Evolutionary conservation across 1,284 basidiomycete genomes (phyloP).

Genomic region (Stygiomarasmius scandens): DNA sequence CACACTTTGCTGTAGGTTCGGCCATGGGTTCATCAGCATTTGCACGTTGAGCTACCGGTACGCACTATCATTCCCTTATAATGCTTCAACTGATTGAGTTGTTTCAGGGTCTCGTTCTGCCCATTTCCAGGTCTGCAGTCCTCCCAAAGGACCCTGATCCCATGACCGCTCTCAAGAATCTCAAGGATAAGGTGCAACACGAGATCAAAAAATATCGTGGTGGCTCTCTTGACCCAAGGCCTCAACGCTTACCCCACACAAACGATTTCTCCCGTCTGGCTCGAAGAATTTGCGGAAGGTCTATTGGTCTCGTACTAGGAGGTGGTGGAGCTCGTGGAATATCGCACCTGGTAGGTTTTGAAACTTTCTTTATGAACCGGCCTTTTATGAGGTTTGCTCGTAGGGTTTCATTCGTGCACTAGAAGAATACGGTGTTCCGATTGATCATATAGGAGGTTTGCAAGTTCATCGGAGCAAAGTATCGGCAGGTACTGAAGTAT

Average conservation of each 20-base stretch:
- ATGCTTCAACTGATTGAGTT: conserved; percentile 3
- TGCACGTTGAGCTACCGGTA: conserved; percentile 87
- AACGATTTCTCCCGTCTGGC: conserved; percentile 95
- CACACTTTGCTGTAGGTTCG: conserved; percentile 63
- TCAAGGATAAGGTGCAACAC: conserved; percentile 90
- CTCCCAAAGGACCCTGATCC: conserved; percentile 84
- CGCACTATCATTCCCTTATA: conserved; percentile 24
- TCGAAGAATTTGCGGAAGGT: conserved; percentile 88
- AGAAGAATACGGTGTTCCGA: conserved; percentile 90
- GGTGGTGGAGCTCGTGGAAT: conserved; percentile 96
- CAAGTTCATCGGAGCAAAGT: not conserved
- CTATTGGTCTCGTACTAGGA: conserved; percentile 92
- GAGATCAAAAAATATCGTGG: conserved; percentile 88
- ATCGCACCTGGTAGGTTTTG: conserved; percentile 77
- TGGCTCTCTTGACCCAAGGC: conserved; percentile 64
- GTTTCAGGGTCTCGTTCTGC: conserved; percentile 60
- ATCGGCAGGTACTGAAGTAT: conserved; percentile 6
- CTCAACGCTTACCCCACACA: conserved; percentile 77
- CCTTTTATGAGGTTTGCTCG: not conserved
- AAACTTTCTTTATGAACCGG: conserved; percentile 9
- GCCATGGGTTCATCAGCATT: conserved; percentile 93
- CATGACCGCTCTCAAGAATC: conserved; percentile 85
- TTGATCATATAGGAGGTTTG: conserved; percentile 86
- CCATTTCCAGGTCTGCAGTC: conserved; percentile 61
- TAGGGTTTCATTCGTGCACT: conserved; percentile 89